A percentile compares a stretch with the other conserved stretches of the same genome.
phyloP scores from a whole-genome alignment of 1,139 yeast genomes.

The Nakaseomyces sp. region DNA sequence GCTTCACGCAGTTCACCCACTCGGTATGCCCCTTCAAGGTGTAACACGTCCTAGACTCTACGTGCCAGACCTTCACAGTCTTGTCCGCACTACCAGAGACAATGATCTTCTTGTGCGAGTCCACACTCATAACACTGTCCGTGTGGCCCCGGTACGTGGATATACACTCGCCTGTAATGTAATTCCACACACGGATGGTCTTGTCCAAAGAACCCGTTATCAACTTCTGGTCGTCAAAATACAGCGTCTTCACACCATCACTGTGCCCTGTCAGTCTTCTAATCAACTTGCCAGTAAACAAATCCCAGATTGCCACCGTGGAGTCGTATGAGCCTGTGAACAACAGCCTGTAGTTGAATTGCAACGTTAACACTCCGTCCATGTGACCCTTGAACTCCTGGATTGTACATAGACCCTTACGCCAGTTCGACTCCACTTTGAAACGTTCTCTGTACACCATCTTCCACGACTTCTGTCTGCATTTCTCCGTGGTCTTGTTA shows the following conservation, averaged over 20 bases:
- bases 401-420: conserved; percentile 63
- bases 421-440: conserved; percentile 89
- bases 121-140: conserved; percentile 72
- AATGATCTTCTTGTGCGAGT: conserved; percentile 61
- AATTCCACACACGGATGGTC: conserved; percentile 92
- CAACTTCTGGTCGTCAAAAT: conserved; percentile 78
- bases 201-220: conserved; percentile 89
- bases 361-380: conserved; percentile 80
- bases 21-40: conserved; percentile 89
- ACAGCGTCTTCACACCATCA: conserved; percentile 74
- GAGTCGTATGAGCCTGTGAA: conserved; percentile 92
- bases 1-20: conserved; percentile 83
- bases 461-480: conserved; percentile 81
- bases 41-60: conserved; percentile 83
- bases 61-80: conserved; percentile 94
- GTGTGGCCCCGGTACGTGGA: conserved; percentile 91
- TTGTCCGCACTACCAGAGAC: conserved; percentile 91
- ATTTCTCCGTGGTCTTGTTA: conserved; percentile 7
- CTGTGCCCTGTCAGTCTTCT: conserved; percentile 74
- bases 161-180: conserved; percentile 86
- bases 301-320: conserved; percentile 83
- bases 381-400: conserved; percentile 73
- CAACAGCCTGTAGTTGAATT: conserved; percentile 65
- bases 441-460: conserved; percentile 86
- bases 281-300: conserved; percentile 68